Evolutionary conservation across 2,329 filamentous ascomycete genomes (phyloP), one percentile per base, ranked within the genome.

Genomic region (Cercospora sp.): DNA sequence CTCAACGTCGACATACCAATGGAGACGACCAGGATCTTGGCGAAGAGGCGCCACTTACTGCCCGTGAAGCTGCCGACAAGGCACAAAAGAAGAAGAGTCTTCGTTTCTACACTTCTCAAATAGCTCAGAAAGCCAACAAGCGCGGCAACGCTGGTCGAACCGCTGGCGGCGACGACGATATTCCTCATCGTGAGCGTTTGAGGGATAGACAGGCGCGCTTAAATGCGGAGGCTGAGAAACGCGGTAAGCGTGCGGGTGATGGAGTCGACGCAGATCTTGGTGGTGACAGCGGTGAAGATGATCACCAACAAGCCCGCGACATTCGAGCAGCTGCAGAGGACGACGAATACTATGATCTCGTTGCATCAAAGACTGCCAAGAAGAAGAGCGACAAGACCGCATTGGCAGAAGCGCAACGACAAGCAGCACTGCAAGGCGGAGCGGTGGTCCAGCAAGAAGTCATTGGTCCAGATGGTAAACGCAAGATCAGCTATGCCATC

Each of bases 101-200:
- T 67, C 91, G 93, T 70, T 99, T 99, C 85, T 99, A 99, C 86
- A 98, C 96, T 2, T 97, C 94, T 3, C 95, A 99, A 79, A 95
- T 99, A 72, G 91, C 92, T 30, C 94, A 98, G 79, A 98, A 97
- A 81, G 89, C 92, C 66, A 96, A 93, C 82, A 94, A 92, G 78
- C 92, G 92, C 65, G 88, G 89, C 5, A 88, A 85, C 33, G 90
- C 90, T 45, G 90, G 91, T 51, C 87, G 89, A 69, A 89, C 91
- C 67, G 87, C 89, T 1, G 92, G 92, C 72, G 92, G 92, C 73
- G 92, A 96, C 77, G 85, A 87, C 73, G 92, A 96, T 79, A 86
- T 96, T 63, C 95, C 95, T 2, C 90, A 97, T 79, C 89, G 94
- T 66, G 95, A 99, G 81, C 90, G 95, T 63, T 84, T 97, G 51